Base-by-base conservation (phyloP, 352 stramenopile species). In the Globisporangium alternatum region DNA sequence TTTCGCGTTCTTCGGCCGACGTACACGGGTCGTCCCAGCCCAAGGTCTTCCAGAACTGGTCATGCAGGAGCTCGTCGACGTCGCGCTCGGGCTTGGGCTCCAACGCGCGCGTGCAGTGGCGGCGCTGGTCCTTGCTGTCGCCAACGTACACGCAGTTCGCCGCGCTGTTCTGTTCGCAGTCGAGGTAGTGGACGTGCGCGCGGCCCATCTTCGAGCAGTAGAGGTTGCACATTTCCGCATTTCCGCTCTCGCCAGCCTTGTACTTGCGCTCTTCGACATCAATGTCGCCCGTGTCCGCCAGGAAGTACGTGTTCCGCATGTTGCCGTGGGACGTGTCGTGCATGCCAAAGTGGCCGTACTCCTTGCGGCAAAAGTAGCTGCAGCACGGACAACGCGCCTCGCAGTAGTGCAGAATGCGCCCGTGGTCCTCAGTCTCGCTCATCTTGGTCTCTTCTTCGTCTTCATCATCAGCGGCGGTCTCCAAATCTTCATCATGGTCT, bases 181-280 rank as follows among this genome's bases (percentile, higher is more conserved):
- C 65, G 17, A 95, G 47, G 43, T 90, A 95, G 60, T 93, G 84
- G 6, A 93, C 81, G 43, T 95, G 83, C 9, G 76, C 73, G 17
- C 80, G 83, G 47, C 83, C 86, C 77, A 89, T 92, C 63, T 91
- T 91, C 7, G 82, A 81, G 65, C 81, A 95, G 64, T 83, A 93
- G 21, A 93, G 60, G 33, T 88, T 91, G 59, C 83, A 95, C 81
- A 93, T 93, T 55, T 95, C 83, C 3, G 86, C 83, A 3, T 75
- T 86, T 10, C 86, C 86, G 7, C 64, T 56, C 62, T 95, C 86
- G 0, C 86, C 83, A 15, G 75, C 70, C 17, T 71, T 65, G 65
- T 92, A 95, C 71, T 93, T 88, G 49, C 84, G 80, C 48, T 89
- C 83, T 5, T 80, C 68, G 21, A 95, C 62, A 57, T 95, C 82